These are phyloP conservation scores for Coniferiporia weirii DNA, from an alignment of 1,284 basidiomycete species.

Conservation along the genomic window DNA sequence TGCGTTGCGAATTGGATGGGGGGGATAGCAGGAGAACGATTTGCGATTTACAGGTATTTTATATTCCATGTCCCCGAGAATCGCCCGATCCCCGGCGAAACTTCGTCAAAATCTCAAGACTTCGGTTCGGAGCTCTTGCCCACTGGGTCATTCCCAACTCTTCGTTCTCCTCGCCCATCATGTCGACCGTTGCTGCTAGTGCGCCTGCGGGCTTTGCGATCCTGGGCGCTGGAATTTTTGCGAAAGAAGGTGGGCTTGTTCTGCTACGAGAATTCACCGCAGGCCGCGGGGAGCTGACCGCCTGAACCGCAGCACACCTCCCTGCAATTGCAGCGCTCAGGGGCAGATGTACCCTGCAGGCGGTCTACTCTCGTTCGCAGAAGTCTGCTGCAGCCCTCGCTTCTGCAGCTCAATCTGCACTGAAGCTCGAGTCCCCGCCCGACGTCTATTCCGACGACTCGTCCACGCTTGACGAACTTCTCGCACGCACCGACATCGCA, in stretches of 20 bases:
- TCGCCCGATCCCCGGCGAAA: neutral
- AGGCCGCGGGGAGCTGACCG: neutral
- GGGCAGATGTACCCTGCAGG: constrained; percentile 47
- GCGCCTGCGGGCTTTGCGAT: constrained; percentile 48
- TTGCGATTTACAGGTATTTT: constrained; percentile 4
- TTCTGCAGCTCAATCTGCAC: constrained; percentile 33
- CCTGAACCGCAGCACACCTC: constrained; percentile 49
- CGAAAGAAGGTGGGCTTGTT: constrained; percentile 52
- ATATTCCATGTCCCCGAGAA: constrained; percentile 2
- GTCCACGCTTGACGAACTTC: constrained; percentile 55
- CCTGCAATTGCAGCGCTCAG: constrained; percentile 59
- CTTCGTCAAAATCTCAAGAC: neutral
- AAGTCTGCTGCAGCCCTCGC: constrained; percentile 54
- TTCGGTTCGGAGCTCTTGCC: neutral
- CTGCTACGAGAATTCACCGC: constrained; percentile 29
- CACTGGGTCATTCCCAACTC: neutral
- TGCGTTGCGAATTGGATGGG: neutral
- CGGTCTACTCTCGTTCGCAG: constrained; percentile 76
- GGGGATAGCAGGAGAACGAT: neutral
- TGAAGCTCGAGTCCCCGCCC: constrained; percentile 40
- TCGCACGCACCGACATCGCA: constrained; percentile 59
- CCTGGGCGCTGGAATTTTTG: constrained; percentile 70
- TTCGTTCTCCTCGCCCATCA: constrained; percentile 9
- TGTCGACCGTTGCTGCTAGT: neutral
- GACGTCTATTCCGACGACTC: constrained; percentile 53